Conservation (phyloP, 768 basidiomycete species). For the Hygrocybe coccinea region DNA sequence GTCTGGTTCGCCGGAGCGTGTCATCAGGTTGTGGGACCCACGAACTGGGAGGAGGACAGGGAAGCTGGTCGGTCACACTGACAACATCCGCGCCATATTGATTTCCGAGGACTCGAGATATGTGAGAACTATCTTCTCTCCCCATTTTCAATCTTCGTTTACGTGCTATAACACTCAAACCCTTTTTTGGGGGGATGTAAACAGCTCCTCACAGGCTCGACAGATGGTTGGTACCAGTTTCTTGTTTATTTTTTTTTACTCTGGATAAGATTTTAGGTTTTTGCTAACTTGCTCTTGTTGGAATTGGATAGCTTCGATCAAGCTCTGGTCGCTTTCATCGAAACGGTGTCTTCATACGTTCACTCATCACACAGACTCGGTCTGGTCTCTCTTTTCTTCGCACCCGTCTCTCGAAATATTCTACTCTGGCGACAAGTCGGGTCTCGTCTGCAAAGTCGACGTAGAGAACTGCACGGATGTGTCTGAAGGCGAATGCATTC, state of each 20-base stretch:
- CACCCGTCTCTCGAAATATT: constrained; percentile 85
- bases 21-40: constrained; percentile 92
- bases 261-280: constrained; percentile 7
- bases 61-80: constrained; percentile 91
- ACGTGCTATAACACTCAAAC: constrained; percentile 2
- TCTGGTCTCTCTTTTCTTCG: constrained; percentile 87
- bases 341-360: constrained; percentile 95
- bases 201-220: constrained; percentile 79
- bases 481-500: constrained; percentile 82
- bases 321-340: constrained; percentile 87
- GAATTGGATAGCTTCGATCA: constrained; percentile 59
- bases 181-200: neutral
- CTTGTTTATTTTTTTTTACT: neutral
- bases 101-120: constrained; percentile 89
- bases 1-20: constrained; percentile 87
- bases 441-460: constrained; percentile 89
- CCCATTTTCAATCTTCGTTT: constrained; percentile 9
- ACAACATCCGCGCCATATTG: constrained; percentile 88
- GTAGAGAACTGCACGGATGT: constrained; percentile 76
- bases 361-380: constrained; percentile 88
- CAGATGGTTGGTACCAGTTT: constrained; percentile 50
- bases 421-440: constrained; percentile 91
- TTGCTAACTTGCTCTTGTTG: constrained; percentile 21
- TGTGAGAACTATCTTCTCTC: constrained; percentile 43
- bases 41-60: constrained; percentile 71